Base-by-base conservation (phyloP, 768 basidiomycete species). In the Tulasnella sp. region DNA sequence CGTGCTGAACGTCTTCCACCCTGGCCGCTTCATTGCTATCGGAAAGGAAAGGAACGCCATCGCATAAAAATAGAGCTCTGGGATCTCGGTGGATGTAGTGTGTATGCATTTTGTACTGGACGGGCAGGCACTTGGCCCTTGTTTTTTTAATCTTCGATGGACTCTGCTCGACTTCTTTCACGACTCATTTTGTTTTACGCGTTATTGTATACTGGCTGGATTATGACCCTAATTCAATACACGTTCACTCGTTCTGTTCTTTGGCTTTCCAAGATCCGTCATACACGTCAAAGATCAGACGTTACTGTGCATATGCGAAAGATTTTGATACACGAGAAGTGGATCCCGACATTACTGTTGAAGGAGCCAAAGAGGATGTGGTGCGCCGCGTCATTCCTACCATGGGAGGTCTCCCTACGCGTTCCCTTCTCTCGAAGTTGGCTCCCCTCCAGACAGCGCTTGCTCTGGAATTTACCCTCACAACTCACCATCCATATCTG, bases 1-100 rank as follows among this genome's bases (percentile, higher is more conserved):
- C 78, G 81, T 83, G 0, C 79, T 87, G 38, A 87, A 86, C 80
- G 64, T 87, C 76, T 82, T 85, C 72, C 86, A 87, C 78, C 87
- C 87, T 7, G 86, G 85, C 4, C 72, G 80, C 31, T 81, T 87
- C 37, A 81, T 87, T 38, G 71, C 64, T 45, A 36, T 38, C 36
- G 68, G 39, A 3, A 70, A 42, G 11, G 54, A 58, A 14, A 58
- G 54, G 22, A 58, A 58, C 54, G 54, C 54, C 54, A n/a, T 58
- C n/a, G 54, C 54, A 3, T 58, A 58, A n/a, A 58, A n/a, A 25
- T 58, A 2, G 3, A 4, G 12, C 22, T 31, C 8, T 25, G 25
- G 52, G 22, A 40, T 40, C 12, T 12, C 40, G 8, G 25, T 14
- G 52, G 52, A 8, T 19, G 52, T 8, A 22, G 8, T 17, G 29